A percentile compares a stretch with the other conserved stretches of the same genome.
Conservation (phyloP, 1,139 yeast genomes). For the Hemisphaericaspora subhashii region DNA sequence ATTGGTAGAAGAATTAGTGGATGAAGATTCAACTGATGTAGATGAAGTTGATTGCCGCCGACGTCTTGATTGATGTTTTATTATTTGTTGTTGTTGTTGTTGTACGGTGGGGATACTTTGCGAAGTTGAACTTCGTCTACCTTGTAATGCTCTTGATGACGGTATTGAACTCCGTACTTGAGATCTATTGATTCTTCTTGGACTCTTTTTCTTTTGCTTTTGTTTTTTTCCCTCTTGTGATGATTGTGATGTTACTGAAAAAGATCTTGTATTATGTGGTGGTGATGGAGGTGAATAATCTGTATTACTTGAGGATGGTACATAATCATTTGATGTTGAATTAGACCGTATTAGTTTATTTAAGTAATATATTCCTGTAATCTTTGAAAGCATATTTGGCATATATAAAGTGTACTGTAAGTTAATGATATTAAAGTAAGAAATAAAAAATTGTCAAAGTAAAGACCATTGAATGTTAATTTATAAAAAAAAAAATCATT, state of each 20-base stretch:
- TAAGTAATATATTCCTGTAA: constrained; percentile 8
- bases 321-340: neutral
- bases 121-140: neutral
- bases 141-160: constrained; percentile 4
- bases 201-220: constrained; percentile 4
- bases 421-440: no score
- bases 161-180: constrained; percentile 6
- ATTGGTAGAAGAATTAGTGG: neutral
- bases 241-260: neutral
- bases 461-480: no score
- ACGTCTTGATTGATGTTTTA: neutral
- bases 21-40: neutral
- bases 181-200: constrained; percentile 3
- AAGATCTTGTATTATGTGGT: constrained; percentile 1
- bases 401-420: neutral
- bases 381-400: constrained; percentile 9
- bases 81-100: neutral
- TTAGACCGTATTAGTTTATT: constrained; percentile 6
- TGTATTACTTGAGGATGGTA: neutral
- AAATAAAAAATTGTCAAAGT: no score
- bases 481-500: no score
- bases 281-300: constrained; percentile 1
- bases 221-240: neutral
- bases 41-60: neutral
- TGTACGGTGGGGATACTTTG: neutral